These are phyloP conservation scores for Dioscorea dumetorum DNA, from an alignment of 106 monocot genomes.

Conservation along the genomic window DNA sequence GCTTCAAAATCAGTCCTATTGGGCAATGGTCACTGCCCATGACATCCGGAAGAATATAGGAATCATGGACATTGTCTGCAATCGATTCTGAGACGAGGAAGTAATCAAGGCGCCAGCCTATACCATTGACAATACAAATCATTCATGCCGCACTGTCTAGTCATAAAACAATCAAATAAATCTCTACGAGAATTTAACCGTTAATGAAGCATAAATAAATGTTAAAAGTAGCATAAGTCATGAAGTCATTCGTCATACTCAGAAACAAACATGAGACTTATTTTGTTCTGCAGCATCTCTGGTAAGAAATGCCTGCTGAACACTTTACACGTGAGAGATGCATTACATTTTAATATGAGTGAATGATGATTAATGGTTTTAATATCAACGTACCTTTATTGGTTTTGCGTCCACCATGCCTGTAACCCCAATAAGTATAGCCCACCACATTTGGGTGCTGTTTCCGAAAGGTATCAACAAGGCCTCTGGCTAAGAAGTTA, in stretches of 20 bases:
- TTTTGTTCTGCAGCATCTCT: too few species aligned
- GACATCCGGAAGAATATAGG: constrained; percentile 80
- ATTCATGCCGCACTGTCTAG: too few species aligned
- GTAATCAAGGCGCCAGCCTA: constrained; percentile 96
- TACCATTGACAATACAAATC: background rate
- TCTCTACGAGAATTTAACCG: too few species aligned
- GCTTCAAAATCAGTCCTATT: constrained; percentile 71
- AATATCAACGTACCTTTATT: constrained; percentile 54
- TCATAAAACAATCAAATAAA: too few species aligned
- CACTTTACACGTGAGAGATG: too few species aligned
- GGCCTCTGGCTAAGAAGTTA: constrained; percentile 70
- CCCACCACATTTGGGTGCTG: constrained; percentile 75
- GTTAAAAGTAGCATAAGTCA: too few species aligned
- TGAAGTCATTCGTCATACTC: too few species aligned
- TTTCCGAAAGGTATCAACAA: constrained; percentile 86
- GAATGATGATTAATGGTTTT: too few species aligned
- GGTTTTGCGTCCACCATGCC: constrained; percentile 77
- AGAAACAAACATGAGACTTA: too few species aligned
- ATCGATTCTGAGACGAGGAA: constrained; percentile 81
- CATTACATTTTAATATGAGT: too few species aligned
- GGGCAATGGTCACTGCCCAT: constrained; percentile 86
- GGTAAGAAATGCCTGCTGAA: too few species aligned
- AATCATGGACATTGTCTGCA: constrained; percentile 65
- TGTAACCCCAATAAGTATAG: constrained; percentile 87
- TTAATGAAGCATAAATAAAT: too few species aligned